Percentiles rank a stretch among this genome's conserved stretches.
Conservation (phyloP, 1,139 yeast species). For the Pichia sp. region DNA sequence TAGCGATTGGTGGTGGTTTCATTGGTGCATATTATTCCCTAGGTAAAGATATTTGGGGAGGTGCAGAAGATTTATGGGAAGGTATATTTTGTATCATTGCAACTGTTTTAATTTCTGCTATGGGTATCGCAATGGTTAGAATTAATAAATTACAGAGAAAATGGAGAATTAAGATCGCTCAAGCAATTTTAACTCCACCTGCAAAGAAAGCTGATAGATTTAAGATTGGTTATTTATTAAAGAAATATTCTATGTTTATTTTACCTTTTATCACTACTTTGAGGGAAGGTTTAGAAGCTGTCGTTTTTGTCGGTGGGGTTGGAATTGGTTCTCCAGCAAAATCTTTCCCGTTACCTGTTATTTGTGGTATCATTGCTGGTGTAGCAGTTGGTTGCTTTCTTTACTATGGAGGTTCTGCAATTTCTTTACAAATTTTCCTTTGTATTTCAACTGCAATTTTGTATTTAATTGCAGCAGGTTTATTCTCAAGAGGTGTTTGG, state of each 20-base stretch:
- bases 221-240: slow-evolving; percentile 39
- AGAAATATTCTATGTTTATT: slow-evolving; percentile 67
- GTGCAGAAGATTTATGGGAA: slow-evolving; percentile 90
- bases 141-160: slow-evolving; percentile 86
- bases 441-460: slow-evolving; percentile 74
- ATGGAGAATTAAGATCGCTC: slow-evolving; percentile 86
- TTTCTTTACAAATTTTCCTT: slow-evolving; percentile 74
- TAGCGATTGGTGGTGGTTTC: slow-evolving; percentile 75
- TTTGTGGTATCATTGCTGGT: slow-evolving; percentile 75
- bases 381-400: slow-evolving; percentile 54
- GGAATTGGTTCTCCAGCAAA: slow-evolving; percentile 40
- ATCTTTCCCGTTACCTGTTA: slow-evolving; percentile 78
- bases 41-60: slow-evolving; percentile 77
- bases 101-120: slow-evolving; percentile 69
- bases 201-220: slow-evolving; percentile 33
- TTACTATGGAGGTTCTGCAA: slow-evolving; percentile 67
- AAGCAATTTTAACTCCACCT: slow-evolving; percentile 39
- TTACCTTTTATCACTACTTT: slow-evolving; percentile 73
- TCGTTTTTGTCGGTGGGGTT: slow-evolving; percentile 83
- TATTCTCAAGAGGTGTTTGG: slow-evolving; percentile 89
- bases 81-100: slow-evolving; percentile 83
- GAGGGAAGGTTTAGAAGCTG: slow-evolving; percentile 87
- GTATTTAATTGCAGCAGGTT: slow-evolving; percentile 81
- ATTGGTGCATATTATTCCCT: slow-evolving; percentile 77
- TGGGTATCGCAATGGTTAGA: slow-evolving; percentile 91